These are phyloP conservation scores for Sordariomycetes sp. DNA, from an alignment of 2,329 filamentous ascomycete species.

Conservation along the genomic window DNA sequence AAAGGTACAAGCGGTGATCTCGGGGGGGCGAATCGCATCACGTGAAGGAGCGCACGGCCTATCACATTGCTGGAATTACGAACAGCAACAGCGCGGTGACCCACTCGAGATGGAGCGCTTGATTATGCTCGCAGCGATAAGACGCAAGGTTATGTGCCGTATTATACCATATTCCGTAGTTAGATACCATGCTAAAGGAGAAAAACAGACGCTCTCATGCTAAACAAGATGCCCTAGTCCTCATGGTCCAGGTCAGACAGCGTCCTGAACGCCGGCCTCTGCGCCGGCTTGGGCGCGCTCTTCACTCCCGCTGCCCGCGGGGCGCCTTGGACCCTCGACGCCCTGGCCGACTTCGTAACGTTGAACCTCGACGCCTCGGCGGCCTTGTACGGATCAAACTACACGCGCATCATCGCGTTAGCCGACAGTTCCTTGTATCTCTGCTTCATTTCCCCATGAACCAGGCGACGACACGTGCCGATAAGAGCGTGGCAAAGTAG, in stretches of 20 bases:
- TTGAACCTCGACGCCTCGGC: slow-evolving; percentile 49
- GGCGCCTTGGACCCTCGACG: slow-evolving; percentile 7
- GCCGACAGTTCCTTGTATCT: slow-evolving; percentile 11
- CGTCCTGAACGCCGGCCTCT: slow-evolving; percentile 31
- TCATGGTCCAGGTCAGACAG: slow-evolving; percentile 34
- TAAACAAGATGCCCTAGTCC: not conserved
- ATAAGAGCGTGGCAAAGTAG: slow-evolving; percentile 48
- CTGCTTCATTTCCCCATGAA: not conserved
- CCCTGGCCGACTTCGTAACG: slow-evolving; percentile 24
- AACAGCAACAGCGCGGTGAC: not conserved
- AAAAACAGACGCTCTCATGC: slow-evolving; percentile 1
- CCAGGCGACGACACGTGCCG: slow-evolving; percentile 25
- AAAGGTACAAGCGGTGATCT: not conserved
- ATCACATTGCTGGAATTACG: slow-evolving; percentile 1
- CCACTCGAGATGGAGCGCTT: not conserved
- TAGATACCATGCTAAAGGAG: slow-evolving; percentile 1
- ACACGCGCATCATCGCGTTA: slow-evolving; percentile 3
- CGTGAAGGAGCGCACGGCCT: not conserved
- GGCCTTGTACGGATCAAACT: slow-evolving; percentile 49
- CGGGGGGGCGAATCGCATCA: not conserved
- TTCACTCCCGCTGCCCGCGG: slow-evolving; percentile 8
- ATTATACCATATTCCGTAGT: not conserved
- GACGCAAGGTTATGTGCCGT: not conserved
- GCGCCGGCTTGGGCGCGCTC: slow-evolving; percentile 11
- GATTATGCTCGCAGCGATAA: no score